phyloP scores from a whole-genome alignment of 1,284 basidiomycete species.

The Lentinula novae-zelandiae region DNA sequence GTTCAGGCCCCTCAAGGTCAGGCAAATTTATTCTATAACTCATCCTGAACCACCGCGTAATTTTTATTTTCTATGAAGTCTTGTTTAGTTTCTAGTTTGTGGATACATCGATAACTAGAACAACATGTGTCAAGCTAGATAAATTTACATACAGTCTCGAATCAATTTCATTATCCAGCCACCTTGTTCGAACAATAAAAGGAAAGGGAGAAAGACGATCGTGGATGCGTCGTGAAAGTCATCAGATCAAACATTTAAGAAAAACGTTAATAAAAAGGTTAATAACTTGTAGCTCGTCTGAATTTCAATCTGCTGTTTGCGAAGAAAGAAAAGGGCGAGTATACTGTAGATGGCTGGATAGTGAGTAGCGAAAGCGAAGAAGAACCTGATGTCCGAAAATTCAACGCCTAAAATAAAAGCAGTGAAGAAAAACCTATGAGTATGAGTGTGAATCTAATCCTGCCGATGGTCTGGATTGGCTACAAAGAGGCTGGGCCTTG shows the following conservation, averaged over 20 bases:
- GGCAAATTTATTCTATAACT: too few species aligned
- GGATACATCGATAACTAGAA: conserved; percentile 1
- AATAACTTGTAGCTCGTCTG: too few species aligned
- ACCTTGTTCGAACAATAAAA: not conserved
- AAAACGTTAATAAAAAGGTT: not conserved
- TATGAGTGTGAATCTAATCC: conserved; percentile 22
- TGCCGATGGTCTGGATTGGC: conserved; percentile 53
- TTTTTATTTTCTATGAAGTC: too few species aligned
- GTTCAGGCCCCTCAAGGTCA: too few species aligned
- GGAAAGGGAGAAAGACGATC: conserved; percentile 1
- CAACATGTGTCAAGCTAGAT: not conserved
- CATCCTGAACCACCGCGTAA: too few species aligned
- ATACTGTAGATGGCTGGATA: not conserved
- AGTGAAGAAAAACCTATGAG: not conserved
- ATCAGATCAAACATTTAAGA: not conserved
- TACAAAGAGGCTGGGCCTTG: conserved; percentile 52
- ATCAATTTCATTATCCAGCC: not conserved
- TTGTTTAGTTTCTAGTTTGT: not conserved
- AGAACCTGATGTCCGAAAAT: conserved; percentile 1
- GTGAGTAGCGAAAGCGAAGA: not conserved
- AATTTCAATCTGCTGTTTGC: too few species aligned
- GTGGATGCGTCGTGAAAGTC: conserved; percentile 11
- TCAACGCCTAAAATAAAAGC: conserved; percentile 8
- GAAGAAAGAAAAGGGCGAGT: not conserved
- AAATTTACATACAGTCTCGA: not conserved